Base-by-base conservation (phyloP, 2,329 filamentous ascomycete species). In the Aspergillus sp. region DNA sequence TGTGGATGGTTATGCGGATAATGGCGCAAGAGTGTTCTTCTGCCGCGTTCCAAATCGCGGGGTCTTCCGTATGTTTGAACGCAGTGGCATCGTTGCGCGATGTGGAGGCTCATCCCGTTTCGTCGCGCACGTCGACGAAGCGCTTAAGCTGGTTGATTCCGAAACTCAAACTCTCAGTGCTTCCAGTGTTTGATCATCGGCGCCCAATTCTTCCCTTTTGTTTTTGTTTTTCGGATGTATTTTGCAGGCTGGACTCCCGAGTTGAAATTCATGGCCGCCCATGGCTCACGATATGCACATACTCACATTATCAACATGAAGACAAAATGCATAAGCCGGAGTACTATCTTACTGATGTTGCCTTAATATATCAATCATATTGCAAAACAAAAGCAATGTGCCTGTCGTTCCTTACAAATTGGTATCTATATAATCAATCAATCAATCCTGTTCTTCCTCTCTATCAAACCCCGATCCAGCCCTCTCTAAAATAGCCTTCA, bases 41-140 rank as follows among this genome's bases (percentile, higher is more conserved):
- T 87, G 84, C 65, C 76, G 86, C 12, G 74, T 86, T 8, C 73
- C 78, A 27, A 74, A 76, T 17, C 80, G 76, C 57, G 76, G 82
- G 2, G 88, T 96, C 0, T 93, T 89, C 81, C 76, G 81, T 51
- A 79, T 91, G 53, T 90, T 98, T 77, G 80, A 86, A 55, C 81
- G 84, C 54, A 92, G 90, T 65, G 93, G 95, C 3, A 97, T 99
- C 64, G 84, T 97, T 1, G 90, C 91, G 1, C 80, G 90, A 52
- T 90, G 89, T 57, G 93, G 93, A 2, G 93, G 93, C 0, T 81
- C 84, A 69, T 74, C 81, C 1, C 87, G 95, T 66, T 96, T 97
- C 73, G 89, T 96, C 8, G 81, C 84, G 23, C 88, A 90, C 64
- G 92, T 98, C 1, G 87, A 92, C 52, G 90, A 96, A 71, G 95